Base-by-base conservation (phyloP, 192 early-diverging fungal genomes). In the Backusella sp. region DNA sequence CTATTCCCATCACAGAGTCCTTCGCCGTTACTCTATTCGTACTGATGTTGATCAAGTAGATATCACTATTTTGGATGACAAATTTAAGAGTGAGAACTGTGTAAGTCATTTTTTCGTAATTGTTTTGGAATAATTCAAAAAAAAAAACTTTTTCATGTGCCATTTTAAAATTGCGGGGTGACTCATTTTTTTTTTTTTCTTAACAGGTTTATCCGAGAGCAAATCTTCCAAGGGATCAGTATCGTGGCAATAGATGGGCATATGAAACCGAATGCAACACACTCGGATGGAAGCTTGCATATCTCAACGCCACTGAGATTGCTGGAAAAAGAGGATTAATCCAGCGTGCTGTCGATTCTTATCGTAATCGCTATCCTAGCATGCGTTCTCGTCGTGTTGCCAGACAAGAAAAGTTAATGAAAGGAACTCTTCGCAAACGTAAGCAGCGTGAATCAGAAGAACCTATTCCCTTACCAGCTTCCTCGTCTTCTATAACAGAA, bases 221-320 rank as follows among this genome's bases (percentile, higher is more conserved):
- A 6, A 88, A 92, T 80, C 88, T 91, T 53, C 73, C 84, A 4
- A 76, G 86, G 19, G 68, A 85, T 1, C 66, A 82, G 11, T 94
- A 97, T 76, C 83, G 88, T n/a, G 96, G 96, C 17, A 92, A 94
- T 76, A 88, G 96, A 19, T 95, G 93, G 88, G 80, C 81, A 12
- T 97, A 95, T 78, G 96, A 97, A 78, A 94, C 88, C 2, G 90
- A 92, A 65, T 96, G 94, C 76, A 97, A 97, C 65, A 78, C 73
- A n/a, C 84, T 96, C 15, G 95, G 94, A 4, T 96, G 96, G 96
- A 89, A 91, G 69, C 85, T 97, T 68, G 90, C 91, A 2, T 92
- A 88, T 78, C 82, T 96, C 26, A 97, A 97, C 74, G 85, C 84
- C 28, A 80, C 84, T 42, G 76, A 88, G 62, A 84, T 95, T 52